Evolutionary conservation across 2,329 filamentous ascomycete species (phyloP).

Genomic region (Byssoonygena ceratinophila): DNA sequence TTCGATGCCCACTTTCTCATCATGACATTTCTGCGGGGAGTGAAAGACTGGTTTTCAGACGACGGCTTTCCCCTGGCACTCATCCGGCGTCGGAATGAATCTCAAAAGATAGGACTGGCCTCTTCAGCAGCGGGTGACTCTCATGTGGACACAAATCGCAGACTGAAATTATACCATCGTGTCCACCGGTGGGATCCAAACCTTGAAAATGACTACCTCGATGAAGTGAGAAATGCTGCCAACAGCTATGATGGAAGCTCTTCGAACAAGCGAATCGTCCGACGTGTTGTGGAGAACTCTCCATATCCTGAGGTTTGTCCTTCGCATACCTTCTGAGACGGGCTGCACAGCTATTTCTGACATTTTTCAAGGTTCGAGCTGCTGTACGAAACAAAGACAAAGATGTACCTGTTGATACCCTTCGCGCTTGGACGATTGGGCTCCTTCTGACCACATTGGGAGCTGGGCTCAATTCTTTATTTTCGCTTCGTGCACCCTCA

Average conservation of each 20-base stretch:
- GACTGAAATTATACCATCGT: conserved; percentile 8
- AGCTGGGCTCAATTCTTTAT: conserved; percentile 52
- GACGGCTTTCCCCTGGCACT: background rate
- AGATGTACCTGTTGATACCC: conserved; percentile 53
- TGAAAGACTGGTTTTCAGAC: conserved; percentile 3
- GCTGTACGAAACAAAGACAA: conserved; percentile 56
- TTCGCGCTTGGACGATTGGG: conserved; percentile 55
- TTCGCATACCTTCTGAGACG: background rate
- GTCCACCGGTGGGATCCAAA: conserved; percentile 55
- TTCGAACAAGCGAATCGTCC: conserved; percentile 35
- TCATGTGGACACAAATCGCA: conserved; percentile 10
- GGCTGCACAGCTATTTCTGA: background rate
- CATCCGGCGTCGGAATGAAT: background rate
- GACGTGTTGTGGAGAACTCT: conserved; percentile 51
- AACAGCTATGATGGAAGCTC: conserved; percentile 4
- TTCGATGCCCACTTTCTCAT: background rate
- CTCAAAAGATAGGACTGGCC: background rate
- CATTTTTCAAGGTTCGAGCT: conserved; percentile 37
- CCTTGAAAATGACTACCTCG: conserved; percentile 51
- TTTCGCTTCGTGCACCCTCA: conserved; percentile 47
- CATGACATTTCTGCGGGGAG: conserved; percentile 3
- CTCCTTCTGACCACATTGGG: conserved; percentile 51
- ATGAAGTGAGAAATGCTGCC: conserved; percentile 48
- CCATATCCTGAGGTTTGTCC: conserved; percentile 53
- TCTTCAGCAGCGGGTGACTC: background rate